Base-by-base conservation (phyloP, 2,329 filamentous ascomycete species). In the Aspergillus luchuensis region DNA sequence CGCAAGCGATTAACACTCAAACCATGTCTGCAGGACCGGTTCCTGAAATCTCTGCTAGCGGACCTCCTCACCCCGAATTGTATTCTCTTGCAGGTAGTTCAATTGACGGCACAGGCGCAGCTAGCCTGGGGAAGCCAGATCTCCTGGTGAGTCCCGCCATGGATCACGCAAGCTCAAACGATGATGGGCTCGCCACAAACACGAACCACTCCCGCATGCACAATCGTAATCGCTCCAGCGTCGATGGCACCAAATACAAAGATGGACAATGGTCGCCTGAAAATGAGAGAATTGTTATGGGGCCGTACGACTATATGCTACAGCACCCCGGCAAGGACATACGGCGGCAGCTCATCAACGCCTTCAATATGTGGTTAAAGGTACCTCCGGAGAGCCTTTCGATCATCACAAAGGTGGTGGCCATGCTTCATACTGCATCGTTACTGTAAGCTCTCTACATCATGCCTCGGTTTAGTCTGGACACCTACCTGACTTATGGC, bases 101-200 rank as follows among this genome's bases (percentile, higher is more conserved):
- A 5, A 17, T 50, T 17, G 23, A 25, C 19, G 39, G 28, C 10
- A 25, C 17, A 41, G 53, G 53, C 23, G n/a, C 39, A 39, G 61
- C 56, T 30, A 17, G 25, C 8, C 45, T 50, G 51, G 56, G 66
- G 17, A 71, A 67, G 59, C 72, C 80, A 38, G 78, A 83, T 25
- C 75, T 87, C 21, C 81, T 78, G 19, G 80, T 85, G 38, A 81
- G 90, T 23, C 76, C 85, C 21, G 89, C 91, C 71, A 81, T 81
- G 58, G 82, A 87, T 17, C 36, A 47, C 13, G 13, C 56, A 11
- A 23, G 19, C n/a, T 13, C 28, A 15, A 58, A 57, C 33, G 77
- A 89, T 85, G 87, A 79, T 87, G 65, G 62, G 23, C 65, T 68
- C 39, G 64, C 67, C 41, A 66, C 69, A 23, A 72, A 69, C 50